Evolutionary conservation across 2,329 filamentous ascomycete species (phyloP).

Genomic region (Stylonectria norvegica): DNA sequence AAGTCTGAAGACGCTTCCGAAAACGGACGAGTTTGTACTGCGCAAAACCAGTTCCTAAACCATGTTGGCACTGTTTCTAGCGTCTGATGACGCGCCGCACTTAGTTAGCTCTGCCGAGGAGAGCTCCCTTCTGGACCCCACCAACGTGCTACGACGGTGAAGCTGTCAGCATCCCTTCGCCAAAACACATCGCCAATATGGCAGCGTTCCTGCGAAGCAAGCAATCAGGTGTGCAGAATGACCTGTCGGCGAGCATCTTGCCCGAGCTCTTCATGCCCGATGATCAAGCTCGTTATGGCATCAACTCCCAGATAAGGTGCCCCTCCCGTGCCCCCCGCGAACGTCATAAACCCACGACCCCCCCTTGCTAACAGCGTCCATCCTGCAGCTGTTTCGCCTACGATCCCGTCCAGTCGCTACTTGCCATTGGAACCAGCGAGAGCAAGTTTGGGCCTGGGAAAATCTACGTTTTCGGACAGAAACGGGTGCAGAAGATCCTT

Average conservation of each 20-base stretch:
- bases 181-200: constrained; percentile 52
- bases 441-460: constrained; percentile 81
- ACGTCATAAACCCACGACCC: constrained; percentile 10
- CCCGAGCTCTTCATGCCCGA: constrained; percentile 78
- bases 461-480: constrained; percentile 84
- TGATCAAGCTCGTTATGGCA: constrained; percentile 77
- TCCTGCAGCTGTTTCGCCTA: constrained; percentile 69
- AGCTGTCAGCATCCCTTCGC: constrained; percentile 9
- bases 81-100: not conserved
- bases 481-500: constrained; percentile 73
- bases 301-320: constrained; percentile 69
- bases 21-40: not conserved
- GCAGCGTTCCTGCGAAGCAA: constrained; percentile 85
- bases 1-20: too few relatives aligned
- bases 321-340: constrained; percentile 6
- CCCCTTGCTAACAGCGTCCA: constrained; percentile 15
- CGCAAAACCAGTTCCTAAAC: not conserved
- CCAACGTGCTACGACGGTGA: constrained; percentile 18
- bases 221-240: constrained; percentile 88
- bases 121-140: constrained; percentile 19
- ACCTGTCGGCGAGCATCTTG: constrained; percentile 78
- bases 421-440: constrained; percentile 87
- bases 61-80: not conserved
- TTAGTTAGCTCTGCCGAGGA: constrained; percentile 6
- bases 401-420: constrained; percentile 87